phyloP scores from a whole-genome alignment of 2,329 filamentous ascomycete genomes.

The Thielaviopsis musarum region DNA sequence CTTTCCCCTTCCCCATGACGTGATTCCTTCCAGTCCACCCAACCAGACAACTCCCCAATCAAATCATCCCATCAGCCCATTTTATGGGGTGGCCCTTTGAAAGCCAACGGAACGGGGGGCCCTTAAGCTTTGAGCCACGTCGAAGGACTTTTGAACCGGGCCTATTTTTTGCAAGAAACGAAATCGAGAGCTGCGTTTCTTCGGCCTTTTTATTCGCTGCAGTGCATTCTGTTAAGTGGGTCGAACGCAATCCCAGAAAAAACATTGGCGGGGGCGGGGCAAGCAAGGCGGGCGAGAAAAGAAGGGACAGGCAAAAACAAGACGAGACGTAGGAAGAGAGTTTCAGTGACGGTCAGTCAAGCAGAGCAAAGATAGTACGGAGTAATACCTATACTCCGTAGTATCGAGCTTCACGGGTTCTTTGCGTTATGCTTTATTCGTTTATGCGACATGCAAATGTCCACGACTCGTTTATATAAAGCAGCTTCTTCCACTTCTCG shows the following conservation, averaged over 20 bases:
- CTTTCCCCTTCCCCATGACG: neutral
- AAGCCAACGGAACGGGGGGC: too few species aligned
- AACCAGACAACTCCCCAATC: neutral
- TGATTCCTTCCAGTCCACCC: neutral
- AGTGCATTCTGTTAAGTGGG: neutral
- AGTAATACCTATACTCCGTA: neutral
- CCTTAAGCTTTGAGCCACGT: neutral
- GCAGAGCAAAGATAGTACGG: too few species aligned
- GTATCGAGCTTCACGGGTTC: neutral
- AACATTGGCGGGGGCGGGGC: too few species aligned
- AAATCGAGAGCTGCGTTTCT: neutral
- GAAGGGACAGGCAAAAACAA: neutral
- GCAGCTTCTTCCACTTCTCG: neutral
- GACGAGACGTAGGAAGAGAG: too few species aligned
- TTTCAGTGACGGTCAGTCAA: too few species aligned
- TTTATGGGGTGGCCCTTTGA: neutral
- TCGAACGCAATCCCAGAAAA: neutral
- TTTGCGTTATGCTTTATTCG: neutral
- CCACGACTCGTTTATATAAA: neutral
- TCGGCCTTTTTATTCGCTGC: neutral
- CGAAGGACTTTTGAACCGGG: neutral
- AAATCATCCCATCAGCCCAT: neutral
- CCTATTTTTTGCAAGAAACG: neutral
- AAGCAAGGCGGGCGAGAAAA: neutral
- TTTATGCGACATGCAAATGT: neutral